Percentiles rank a stretch among this genome's conserved stretches.
These are phyloP conservation scores for Aspergillus incahuasiensis DNA, from an alignment of 495 filamentous ascomycete species.

Conservation along the genomic window DNA sequence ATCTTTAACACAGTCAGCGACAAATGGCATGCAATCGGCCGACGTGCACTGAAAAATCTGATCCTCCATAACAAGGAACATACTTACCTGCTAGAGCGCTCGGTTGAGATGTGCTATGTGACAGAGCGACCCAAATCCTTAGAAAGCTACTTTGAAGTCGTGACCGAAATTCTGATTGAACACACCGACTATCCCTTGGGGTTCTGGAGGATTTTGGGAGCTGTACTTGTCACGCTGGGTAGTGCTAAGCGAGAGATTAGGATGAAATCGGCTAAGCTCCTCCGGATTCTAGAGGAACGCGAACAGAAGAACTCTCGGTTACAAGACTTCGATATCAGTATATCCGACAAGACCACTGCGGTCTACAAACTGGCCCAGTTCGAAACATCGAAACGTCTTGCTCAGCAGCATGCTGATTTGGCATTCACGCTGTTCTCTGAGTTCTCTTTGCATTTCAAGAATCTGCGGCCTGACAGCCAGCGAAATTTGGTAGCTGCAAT, in stretches of 20 bases:
- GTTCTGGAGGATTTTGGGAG: slow-evolving; percentile 85
- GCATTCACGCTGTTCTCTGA: slow-evolving; percentile 94
- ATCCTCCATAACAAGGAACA: slow-evolving; percentile 86
- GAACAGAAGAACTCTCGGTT: slow-evolving; percentile 82
- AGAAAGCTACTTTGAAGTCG: slow-evolving; percentile 93
- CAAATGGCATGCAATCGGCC: slow-evolving; percentile 85
- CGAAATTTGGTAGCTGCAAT: slow-evolving; percentile 93
- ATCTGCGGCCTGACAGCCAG: slow-evolving; percentile 71
- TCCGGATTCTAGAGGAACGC: slow-evolving; percentile 78
- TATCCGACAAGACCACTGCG: slow-evolving; percentile 95
- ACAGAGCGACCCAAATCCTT: slow-evolving; percentile 66
- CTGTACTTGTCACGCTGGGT: slow-evolving; percentile 85
- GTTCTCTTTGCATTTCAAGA: slow-evolving; percentile 86
- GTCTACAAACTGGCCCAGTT: slow-evolving; percentile 97
- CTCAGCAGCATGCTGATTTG: slow-evolving; percentile 79
- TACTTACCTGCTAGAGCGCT: slow-evolving; percentile 75
- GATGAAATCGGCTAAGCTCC: slow-evolving; percentile 80
- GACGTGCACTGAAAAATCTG: slow-evolving; percentile 83
- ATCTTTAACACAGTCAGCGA: slow-evolving; percentile 90
- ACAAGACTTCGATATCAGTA: slow-evolving; percentile 96
- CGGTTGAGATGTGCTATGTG: slow-evolving; percentile 83
- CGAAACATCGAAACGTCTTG: slow-evolving; percentile 86
- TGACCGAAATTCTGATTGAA: slow-evolving; percentile 79
- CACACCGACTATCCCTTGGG: slow-evolving; percentile 71
- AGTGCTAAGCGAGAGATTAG: slow-evolving; percentile 83